A percentile compares a stretch with the other conserved stretches of the same genome.
These are phyloP conservation scores for Adenanthera pavonina DNA, from an alignment of 306 rosid species.

Conservation along the genomic window DNA sequence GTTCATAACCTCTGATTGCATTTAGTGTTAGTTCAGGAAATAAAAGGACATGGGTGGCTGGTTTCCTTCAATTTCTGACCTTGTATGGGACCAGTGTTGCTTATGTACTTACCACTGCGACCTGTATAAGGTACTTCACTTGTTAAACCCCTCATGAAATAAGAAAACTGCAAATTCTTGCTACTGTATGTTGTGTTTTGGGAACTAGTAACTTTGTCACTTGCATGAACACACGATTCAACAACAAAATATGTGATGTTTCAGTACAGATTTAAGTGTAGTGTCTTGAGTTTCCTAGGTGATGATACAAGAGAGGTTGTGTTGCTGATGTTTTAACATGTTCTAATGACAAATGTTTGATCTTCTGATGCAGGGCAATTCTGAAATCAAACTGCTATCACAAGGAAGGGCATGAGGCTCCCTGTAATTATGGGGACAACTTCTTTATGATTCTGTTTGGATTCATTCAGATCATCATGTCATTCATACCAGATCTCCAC, in stretches of 20 bases:
- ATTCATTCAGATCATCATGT: conserved; percentile 65
- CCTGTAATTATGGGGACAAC: conserved; percentile 57
- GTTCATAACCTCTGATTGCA: conserved; percentile 29
- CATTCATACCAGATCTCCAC: conserved; percentile 91
- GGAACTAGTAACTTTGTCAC: neutral
- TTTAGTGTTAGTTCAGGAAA: conserved; percentile 57
- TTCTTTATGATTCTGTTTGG: conserved; percentile 75
- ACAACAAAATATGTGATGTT: neutral
- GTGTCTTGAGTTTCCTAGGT: neutral
- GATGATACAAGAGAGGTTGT: neutral
- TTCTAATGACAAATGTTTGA: conserved; percentile 20
- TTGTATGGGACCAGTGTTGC: conserved; percentile 68
- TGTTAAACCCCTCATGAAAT: conserved; percentile 10
- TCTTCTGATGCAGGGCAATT: conserved; percentile 64
- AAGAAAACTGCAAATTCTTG: neutral
- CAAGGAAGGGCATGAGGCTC: conserved; percentile 72
- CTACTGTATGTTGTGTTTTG: neutral
- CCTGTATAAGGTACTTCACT: conserved; percentile 58
- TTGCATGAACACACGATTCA: neutral
- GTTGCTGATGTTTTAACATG: conserved; percentile 6
- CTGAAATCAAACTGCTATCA: conserved; percentile 74
- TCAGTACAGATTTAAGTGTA: neutral
- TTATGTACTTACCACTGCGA: conserved; percentile 74
- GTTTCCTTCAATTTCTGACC: conserved; percentile 60
- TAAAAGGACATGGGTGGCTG: conserved; percentile 58